phyloP scores from a whole-genome alignment of 441 rosid genomes.

The Bocquillonia castaneifolia region DNA sequence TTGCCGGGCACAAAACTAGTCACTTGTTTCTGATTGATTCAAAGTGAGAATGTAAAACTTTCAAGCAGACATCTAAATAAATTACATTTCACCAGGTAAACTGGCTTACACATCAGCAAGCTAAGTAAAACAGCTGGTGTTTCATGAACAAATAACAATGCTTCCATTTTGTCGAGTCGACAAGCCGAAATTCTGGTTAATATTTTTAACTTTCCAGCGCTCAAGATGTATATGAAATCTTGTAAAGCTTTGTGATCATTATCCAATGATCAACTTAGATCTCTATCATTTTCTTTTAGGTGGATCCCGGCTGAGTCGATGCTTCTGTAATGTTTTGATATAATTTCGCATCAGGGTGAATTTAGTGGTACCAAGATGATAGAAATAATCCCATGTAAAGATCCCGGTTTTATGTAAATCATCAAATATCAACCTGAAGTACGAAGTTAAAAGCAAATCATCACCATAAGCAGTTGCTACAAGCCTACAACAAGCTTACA shows the following conservation, averaged over 20 bases:
- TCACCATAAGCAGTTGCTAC: background rate
- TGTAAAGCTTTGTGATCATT: background rate
- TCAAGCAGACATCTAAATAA: background rate
- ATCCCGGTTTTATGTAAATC: constrained; percentile 92
- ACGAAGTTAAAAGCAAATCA: constrained; percentile 9
- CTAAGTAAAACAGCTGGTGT: background rate
- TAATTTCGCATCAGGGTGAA: constrained; percentile 70
- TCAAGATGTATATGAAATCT: background rate
- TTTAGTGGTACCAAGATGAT: constrained; percentile 78
- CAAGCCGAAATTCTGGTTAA: background rate
- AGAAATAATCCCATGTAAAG: constrained; percentile 83
- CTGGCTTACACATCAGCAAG: background rate
- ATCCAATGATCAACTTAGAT: background rate
- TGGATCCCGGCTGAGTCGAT: constrained; percentile 86
- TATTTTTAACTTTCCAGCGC: background rate
- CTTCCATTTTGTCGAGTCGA: background rate
- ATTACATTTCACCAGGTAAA: background rate
- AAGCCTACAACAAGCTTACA: no score
- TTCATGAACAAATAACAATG: background rate
- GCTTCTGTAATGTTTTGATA: constrained; percentile 66
- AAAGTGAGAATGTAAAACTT: background rate
- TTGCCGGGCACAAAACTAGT: no score
- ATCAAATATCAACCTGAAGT: constrained; percentile 72
- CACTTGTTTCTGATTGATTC: background rate
- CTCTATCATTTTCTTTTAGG: constrained; percentile 42